Conservation (phyloP, 2,329 filamentous ascomycete genomes). For the Zalaria sp. region DNA sequence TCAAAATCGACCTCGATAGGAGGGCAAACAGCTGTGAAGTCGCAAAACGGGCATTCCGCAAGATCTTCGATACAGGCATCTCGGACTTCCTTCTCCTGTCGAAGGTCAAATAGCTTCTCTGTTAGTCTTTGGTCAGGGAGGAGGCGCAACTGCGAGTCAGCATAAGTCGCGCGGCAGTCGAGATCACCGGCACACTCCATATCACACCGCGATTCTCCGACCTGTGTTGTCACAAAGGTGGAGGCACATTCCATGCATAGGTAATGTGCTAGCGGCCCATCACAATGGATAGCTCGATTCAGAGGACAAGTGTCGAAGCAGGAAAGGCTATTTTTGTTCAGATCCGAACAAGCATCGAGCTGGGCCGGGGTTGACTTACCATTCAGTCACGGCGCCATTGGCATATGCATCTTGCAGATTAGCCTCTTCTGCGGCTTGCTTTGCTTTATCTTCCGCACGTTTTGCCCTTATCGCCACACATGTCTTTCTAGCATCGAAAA, state of each 20-base stretch:
- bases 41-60: conserved; percentile 67
- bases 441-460: conserved; percentile 8
- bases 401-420: conserved; percentile 20
- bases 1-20: conserved; percentile 54
- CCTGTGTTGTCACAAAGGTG: conserved; percentile 49
- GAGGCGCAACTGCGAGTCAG: conserved; percentile 35
- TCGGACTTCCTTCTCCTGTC: conserved; percentile 56
- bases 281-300: conserved; percentile 56
- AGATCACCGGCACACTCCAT: conserved; percentile 58
- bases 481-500: conserved; percentile 18
- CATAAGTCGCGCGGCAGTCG: conserved; percentile 50
- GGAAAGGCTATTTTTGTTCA: conserved; percentile 17
- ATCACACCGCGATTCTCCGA: conserved; percentile 55
- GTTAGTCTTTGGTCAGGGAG: conserved; percentile 46
- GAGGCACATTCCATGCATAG: conserved; percentile 59
- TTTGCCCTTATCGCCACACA: conserved; percentile 9
- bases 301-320: conserved; percentile 55
- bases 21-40: conserved; percentile 61
- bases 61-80: conserved; percentile 58
- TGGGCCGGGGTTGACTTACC: conserved; percentile 10
- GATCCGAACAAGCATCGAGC: not conserved
- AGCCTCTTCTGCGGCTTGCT: conserved; percentile 17
- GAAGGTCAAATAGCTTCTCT: conserved; percentile 52
- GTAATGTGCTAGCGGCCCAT: conserved; percentile 42
- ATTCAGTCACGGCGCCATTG: conserved; percentile 46